Evolutionary conservation across 805 yeast species (phyloP).

Genomic region (Crinitomyces ghanaensis): DNA sequence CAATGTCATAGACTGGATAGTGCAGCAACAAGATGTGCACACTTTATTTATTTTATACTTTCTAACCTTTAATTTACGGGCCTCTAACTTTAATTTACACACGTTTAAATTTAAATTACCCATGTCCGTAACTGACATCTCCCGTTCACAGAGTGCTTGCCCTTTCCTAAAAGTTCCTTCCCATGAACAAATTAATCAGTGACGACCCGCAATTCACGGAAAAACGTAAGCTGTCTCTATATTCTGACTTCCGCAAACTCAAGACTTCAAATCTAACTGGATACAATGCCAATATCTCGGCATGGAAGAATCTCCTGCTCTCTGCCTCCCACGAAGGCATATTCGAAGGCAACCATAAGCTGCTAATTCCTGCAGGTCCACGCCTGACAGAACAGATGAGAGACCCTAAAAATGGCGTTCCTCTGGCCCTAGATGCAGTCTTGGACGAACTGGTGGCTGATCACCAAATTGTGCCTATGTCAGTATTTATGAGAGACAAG

Average conservation of each 20-base stretch:
- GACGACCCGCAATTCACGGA: conserved; percentile 28
- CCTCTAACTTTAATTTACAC: not conserved
- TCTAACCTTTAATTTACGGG: not conserved
- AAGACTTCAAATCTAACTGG: conserved; percentile 37
- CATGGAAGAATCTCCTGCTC: conserved; percentile 33
- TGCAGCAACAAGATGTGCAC: no score
- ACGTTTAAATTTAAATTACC: not conserved
- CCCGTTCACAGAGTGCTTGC: not conserved
- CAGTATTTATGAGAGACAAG: conserved; percentile 10
- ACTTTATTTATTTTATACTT: not conserved
- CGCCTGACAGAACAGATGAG: conserved; percentile 15
- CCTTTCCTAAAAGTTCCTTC: not conserved
- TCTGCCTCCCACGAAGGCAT: conserved; percentile 19
- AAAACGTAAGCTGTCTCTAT: conserved; percentile 36
- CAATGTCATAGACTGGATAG: no score
- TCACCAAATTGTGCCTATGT: conserved; percentile 17
- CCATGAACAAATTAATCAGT: conserved; percentile 8
- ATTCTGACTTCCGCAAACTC: conserved; percentile 36
- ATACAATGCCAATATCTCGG: conserved; percentile 36
- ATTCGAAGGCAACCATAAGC: conserved; percentile 20
- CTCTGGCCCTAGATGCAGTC: conserved; percentile 23
- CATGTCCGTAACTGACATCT: not conserved
- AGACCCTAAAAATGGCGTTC: conserved; percentile 21
- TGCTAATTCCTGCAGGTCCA: conserved; percentile 18
- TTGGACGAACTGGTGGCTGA: conserved; percentile 21